Conservation (phyloP, 441 rosid genomes). For the Gossypium lobatum region DNA sequence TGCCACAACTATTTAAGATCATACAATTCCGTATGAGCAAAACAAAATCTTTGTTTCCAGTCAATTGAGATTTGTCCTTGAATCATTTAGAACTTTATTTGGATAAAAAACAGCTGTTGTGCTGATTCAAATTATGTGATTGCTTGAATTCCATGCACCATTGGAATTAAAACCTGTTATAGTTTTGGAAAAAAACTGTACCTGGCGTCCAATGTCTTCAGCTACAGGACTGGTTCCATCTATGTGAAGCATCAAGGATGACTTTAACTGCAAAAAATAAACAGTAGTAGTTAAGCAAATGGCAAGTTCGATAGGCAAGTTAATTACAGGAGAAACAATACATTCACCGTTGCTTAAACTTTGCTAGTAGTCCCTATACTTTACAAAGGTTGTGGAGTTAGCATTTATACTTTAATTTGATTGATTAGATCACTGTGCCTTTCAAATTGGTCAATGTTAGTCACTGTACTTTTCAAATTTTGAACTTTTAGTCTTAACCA, state of each 20-base stretch:
- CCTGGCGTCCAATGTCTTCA: conserved; percentile 99
- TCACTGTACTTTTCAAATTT: too few relatives aligned
- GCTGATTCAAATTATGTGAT: background rate
- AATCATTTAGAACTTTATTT: conserved; percentile 8
- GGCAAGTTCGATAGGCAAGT: background rate
- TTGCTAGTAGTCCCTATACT: too few relatives aligned
- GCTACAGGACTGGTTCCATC: conserved; percentile 98
- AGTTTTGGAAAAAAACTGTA: conserved; percentile 15
- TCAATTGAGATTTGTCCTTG: background rate
- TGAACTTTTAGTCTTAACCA: too few relatives aligned
- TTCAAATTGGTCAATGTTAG: too few relatives aligned
- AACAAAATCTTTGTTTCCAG: background rate
- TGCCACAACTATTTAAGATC: background rate
- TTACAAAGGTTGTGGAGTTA: too few relatives aligned
- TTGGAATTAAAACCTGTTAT: background rate
- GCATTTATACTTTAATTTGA: too few relatives aligned
- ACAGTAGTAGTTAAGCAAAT: background rate
- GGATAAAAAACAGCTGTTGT: background rate
- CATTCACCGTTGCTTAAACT: too few relatives aligned
- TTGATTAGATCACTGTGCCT: too few relatives aligned
- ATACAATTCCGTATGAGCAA: background rate
- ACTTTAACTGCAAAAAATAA: conserved; percentile 62
- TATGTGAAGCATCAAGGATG: conserved; percentile 88
- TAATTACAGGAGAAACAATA: background rate
- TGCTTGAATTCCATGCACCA: background rate